Conservation (phyloP, 306 rosid genomes). For the Senna tora region DNA sequence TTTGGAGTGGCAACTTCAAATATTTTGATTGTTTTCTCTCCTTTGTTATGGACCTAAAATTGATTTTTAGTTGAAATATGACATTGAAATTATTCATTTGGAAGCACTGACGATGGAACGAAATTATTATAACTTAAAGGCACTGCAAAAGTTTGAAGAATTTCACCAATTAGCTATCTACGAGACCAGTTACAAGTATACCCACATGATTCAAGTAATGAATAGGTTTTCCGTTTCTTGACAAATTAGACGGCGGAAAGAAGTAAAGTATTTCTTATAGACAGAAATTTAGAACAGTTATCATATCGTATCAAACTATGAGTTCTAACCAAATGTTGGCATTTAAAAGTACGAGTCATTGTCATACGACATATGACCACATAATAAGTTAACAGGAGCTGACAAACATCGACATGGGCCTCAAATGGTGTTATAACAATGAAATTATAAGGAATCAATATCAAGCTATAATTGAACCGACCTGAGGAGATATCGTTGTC, state of each 20-base stretch:
- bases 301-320: not conserved
- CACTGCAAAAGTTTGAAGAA: not conserved
- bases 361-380: not conserved
- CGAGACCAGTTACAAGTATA: not conserved
- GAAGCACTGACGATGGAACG: not conserved
- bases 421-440: not conserved
- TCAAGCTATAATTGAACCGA: not conserved
- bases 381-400: not conserved
- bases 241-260: not conserved
- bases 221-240: not conserved
- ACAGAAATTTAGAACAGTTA: not conserved
- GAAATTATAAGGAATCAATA: not conserved
- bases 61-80: not conserved
- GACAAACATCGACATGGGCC: not conserved
- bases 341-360: not conserved
- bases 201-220: not conserved
- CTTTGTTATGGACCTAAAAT: not conserved
- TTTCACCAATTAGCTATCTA: not conserved
- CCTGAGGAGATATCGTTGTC: not conserved
- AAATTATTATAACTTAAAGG: not conserved
- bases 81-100: not conserved
- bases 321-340: not conserved
- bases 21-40: not conserved
- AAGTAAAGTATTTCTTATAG: not conserved
- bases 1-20: too few relatives aligned